phyloP scores from a whole-genome alignment of 2,329 filamentous ascomycete genomes.

The Fusarium chaquense region DNA sequence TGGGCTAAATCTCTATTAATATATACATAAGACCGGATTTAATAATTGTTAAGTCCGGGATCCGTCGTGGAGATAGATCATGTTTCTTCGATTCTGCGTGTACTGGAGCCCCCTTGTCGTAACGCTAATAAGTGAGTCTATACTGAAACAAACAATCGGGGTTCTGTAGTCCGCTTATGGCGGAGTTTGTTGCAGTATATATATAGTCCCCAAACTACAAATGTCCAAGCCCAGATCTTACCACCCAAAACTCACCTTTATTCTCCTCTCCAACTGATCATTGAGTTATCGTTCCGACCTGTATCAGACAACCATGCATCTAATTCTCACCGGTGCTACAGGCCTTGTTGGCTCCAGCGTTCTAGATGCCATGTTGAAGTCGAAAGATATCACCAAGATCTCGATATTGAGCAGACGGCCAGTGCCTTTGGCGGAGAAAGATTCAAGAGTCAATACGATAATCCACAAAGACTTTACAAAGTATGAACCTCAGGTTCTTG shows the following conservation, averaged over 20 bases:
- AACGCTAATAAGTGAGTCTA: not conserved
- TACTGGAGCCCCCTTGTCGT: not conserved
- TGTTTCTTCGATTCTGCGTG: not conserved
- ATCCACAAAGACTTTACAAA: slow-evolving; percentile 25
- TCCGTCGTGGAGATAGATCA: slow-evolving; percentile 8
- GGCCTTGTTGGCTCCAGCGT: slow-evolving; percentile 36
- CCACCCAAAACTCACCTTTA: not conserved
- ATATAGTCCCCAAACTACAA: not conserved
- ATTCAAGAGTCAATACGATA: slow-evolving; percentile 36
- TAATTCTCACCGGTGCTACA: slow-evolving; percentile 48
- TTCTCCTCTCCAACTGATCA: not conserved
- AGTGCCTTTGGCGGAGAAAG: slow-evolving; percentile 24
- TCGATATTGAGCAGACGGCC: slow-evolving; percentile 37
- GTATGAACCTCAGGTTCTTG: slow-evolving; percentile 23
- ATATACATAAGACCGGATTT: not conserved
- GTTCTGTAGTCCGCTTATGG: not conserved
- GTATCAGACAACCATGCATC: slow-evolving; percentile 25
- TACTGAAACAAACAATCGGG: not conserved
- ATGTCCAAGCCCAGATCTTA: not conserved
- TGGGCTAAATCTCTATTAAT: not conserved
- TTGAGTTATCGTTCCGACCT: not conserved
- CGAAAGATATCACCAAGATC: slow-evolving; percentile 35
- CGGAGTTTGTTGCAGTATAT: slow-evolving; percentile 3
- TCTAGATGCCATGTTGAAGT: slow-evolving; percentile 39
- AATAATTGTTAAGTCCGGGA: slow-evolving; percentile 16